Evolutionary conservation across 1,284 basidiomycete genomes (phyloP).

Genomic region (Heterobasidion parviporum): DNA sequence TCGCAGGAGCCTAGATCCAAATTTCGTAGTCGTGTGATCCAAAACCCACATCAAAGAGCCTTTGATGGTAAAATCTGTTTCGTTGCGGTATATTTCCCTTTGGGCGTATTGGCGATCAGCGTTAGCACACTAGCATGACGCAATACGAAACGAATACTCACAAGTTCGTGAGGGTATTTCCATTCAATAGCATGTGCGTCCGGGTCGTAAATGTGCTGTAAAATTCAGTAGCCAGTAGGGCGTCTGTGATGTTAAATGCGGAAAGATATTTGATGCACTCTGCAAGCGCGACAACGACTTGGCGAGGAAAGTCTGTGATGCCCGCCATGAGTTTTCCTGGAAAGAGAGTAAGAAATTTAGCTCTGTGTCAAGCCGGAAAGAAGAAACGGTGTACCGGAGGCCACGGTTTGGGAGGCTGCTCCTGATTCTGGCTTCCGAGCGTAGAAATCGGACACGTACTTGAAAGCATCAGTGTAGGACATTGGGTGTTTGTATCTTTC

Average conservation of each 20-base stretch:
- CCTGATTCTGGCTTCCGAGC: slow-evolving; percentile 34
- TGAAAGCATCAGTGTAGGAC: slow-evolving; percentile 68
- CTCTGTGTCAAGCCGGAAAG: no score
- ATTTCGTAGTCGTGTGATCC: slow-evolving; percentile 81
- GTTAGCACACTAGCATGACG: not conserved
- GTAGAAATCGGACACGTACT: slow-evolving; percentile 69
- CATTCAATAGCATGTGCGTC: slow-evolving; percentile 84
- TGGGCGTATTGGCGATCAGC: slow-evolving; percentile 6
- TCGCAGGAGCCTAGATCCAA: slow-evolving; percentile 79
- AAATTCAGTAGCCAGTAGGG: slow-evolving; percentile 66
- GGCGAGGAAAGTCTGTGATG: slow-evolving; percentile 67
- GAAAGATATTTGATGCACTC: slow-evolving; percentile 73
- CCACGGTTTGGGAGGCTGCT: slow-evolving; percentile 37
- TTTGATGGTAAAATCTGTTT: slow-evolving; percentile 66
- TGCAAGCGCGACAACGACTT: slow-evolving; percentile 70
- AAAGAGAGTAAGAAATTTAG: not conserved
- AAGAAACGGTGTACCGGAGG: slow-evolving; percentile 28
- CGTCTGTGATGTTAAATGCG: slow-evolving; percentile 69
- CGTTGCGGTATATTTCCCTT: slow-evolving; percentile 85
- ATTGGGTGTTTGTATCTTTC: slow-evolving; percentile 58
- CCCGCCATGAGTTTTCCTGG: slow-evolving; percentile 43
- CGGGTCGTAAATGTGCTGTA: slow-evolving; percentile 75
- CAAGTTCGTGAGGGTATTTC: slow-evolving; percentile 84
- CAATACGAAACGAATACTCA: slow-evolving; percentile 20
- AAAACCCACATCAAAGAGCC: slow-evolving; percentile 86